A percentile compares a stretch with the other conserved stretches of the same genome.
These are phyloP conservation scores for Conringia planisiliqua DNA, from an alignment of 345 rosid species.

Conservation along the genomic window DNA sequence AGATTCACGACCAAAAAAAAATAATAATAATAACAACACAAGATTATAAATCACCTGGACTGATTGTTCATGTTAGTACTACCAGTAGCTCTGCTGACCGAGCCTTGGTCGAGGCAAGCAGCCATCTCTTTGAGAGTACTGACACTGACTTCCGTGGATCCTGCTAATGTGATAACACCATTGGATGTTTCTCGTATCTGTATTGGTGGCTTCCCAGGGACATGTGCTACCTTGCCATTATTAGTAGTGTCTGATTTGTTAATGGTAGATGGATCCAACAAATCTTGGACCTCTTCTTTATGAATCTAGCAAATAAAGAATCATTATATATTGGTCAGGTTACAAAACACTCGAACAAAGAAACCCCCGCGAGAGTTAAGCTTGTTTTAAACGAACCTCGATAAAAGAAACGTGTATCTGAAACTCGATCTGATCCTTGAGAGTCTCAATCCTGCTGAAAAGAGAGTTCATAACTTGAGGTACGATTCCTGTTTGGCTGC, in stretches of 20 bases:
- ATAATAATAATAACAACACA: not conserved
- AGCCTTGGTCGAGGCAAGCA: constrained; percentile 92
- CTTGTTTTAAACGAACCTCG: constrained; percentile 52
- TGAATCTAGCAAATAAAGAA: constrained; percentile 56
- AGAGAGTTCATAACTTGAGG: constrained; percentile 89
- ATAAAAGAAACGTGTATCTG: constrained; percentile 93
- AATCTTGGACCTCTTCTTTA: constrained; percentile 96
- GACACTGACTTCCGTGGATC: constrained; percentile 92
- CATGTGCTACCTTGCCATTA: constrained; percentile 43
- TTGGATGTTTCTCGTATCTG: constrained; percentile 96
- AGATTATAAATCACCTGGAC: constrained; percentile 60
- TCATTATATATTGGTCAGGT: not conserved
- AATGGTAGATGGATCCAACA: constrained; percentile 62
- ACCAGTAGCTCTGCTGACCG: constrained; percentile 91
- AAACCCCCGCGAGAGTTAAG: not conserved
- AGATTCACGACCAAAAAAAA: too few species aligned
- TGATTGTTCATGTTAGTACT: constrained; percentile 99
- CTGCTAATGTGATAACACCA: constrained; percentile 95
- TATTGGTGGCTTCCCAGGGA: constrained; percentile 89
- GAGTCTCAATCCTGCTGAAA: constrained; percentile 73
- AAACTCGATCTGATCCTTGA: constrained; percentile 76
- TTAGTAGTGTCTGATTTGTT: constrained; percentile 50
- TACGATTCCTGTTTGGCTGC: constrained; percentile 68
- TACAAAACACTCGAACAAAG: not conserved
- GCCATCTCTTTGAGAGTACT: constrained; percentile 85